These are phyloP conservation scores for Neurospora intermedia DNA, from an alignment of 495 filamentous ascomycete species.

Conservation along the genomic window DNA sequence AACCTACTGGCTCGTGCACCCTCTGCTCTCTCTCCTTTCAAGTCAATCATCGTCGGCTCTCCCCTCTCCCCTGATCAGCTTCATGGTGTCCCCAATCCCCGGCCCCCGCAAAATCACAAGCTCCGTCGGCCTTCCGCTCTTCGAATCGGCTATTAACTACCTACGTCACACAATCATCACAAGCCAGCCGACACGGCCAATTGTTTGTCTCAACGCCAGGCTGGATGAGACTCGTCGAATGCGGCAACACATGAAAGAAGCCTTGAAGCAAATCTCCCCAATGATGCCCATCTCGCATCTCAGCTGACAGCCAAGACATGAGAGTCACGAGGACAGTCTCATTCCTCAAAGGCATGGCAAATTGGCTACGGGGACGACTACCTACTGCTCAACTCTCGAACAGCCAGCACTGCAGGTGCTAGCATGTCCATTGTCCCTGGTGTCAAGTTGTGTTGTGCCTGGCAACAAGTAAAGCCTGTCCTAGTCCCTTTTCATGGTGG, in stretches of 20 bases:
- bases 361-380: neutral
- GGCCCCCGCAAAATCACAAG: constrained; percentile 45
- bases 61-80: neutral
- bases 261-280: neutral
- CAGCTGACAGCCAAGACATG: neutral
- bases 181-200: constrained; percentile 11
- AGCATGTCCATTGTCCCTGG: neutral
- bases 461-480: neutral
- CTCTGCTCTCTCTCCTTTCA: neutral
- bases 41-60: neutral
- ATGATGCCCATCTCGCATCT: neutral
- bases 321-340: neutral
- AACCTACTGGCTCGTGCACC: neutral
- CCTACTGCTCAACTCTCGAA: neutral
- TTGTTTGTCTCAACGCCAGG: neutral
- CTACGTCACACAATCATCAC: constrained; percentile 23
- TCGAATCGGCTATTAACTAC: constrained; percentile 29
- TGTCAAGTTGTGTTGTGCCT: neutral
- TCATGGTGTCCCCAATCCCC: neutral
- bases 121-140: constrained; percentile 25
- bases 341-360: neutral
- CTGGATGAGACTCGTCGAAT: neutral
- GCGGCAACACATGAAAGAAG: neutral
- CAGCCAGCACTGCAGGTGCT: neutral
- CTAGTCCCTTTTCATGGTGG: neutral